Percentiles rank a stretch among this genome's conserved stretches.
These are phyloP conservation scores for Rhodosorus marinus DNA, from an alignment of 23 red algal genomes.

Conservation along the genomic window DNA sequence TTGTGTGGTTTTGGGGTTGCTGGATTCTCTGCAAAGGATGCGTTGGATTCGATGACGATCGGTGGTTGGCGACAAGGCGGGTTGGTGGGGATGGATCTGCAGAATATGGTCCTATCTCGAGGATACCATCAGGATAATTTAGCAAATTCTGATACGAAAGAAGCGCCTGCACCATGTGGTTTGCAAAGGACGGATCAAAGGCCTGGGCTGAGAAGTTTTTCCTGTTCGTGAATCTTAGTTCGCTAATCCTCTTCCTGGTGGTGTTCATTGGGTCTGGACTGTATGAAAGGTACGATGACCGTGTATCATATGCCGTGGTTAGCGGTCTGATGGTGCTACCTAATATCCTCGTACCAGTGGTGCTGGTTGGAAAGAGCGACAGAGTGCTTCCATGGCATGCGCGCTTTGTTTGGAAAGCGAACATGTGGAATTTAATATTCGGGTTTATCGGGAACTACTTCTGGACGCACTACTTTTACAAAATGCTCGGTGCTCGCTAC, in stretches of 20 bases:
- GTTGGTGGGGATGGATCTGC: no score
- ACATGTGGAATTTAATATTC: slow-evolving; percentile 72
- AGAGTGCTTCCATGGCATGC: slow-evolving; percentile 3
- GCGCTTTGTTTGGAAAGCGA: slow-evolving; percentile 71
- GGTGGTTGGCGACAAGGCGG: no score
- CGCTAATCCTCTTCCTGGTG: slow-evolving; percentile 37
- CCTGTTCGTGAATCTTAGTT: slow-evolving; percentile 31
- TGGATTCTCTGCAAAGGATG: no score
- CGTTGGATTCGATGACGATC: no score
- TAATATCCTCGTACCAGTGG: slow-evolving; percentile 18
- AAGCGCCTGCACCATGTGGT: no score
- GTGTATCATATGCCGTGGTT: slow-evolving; percentile 36
- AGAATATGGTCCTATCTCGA: no score
- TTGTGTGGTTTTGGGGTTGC: no score
- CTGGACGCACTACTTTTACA: slow-evolving; percentile 99
- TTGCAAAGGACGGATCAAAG: slow-evolving; percentile 28
- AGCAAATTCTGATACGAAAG: no score
- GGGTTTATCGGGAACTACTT: slow-evolving; percentile 93
- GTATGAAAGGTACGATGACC: slow-evolving; percentile 36
- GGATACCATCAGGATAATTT: no score
- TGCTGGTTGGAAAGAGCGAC: slow-evolving; percentile 19
- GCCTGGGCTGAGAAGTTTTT: slow-evolving; percentile 47
- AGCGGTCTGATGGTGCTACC: slow-evolving; percentile 21
- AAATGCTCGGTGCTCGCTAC: slow-evolving; percentile 65
- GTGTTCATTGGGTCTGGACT: slow-evolving; percentile 28